phyloP scores from a whole-genome alignment of 371 early-diverging fungal species.

The Mortierella sp. region DNA sequence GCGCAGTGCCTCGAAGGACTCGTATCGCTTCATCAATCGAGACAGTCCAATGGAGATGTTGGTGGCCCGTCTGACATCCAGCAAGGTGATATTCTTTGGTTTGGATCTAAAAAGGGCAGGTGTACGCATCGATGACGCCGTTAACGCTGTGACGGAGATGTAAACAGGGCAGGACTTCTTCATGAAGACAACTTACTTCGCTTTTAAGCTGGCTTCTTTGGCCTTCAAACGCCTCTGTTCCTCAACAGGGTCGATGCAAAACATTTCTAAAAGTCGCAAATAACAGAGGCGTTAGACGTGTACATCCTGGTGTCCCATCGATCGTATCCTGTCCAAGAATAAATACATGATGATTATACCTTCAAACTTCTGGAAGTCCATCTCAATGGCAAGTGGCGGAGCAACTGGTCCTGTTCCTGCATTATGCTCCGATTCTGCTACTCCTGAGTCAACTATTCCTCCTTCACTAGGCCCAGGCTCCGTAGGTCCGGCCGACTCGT shows the following conservation, averaged over 20 bases:
- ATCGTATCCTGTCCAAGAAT: too few species aligned
- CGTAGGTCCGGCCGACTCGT: too few species aligned
- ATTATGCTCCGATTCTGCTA: not conserved
- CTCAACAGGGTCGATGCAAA: conserved; percentile 47
- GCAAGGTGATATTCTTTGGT: conserved; percentile 29
- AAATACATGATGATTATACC: too few species aligned
- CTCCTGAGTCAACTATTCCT: not conserved
- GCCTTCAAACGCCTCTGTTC: conserved; percentile 43
- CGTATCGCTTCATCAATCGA: conserved; percentile 38
- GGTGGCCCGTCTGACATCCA: conserved; percentile 41
- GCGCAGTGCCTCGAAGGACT: conserved; percentile 37
- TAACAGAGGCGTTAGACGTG: too few species aligned
- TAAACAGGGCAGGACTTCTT: not conserved
- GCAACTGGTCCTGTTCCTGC: conserved; percentile 21
- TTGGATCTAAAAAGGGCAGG: conserved; percentile 16
- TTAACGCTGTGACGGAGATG: not conserved
- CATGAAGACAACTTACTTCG: conserved; percentile 17
- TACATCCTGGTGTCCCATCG: too few species aligned
- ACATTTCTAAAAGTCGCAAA: conserved; percentile 31
- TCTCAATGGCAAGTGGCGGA: conserved; percentile 33
- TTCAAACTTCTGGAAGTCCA: conserved; percentile 50
- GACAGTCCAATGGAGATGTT: conserved; percentile 51
- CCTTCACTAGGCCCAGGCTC: conserved; percentile 33
- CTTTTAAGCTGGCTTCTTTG: conserved; percentile 27
- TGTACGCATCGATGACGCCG: not conserved